These are phyloP conservation scores for Nakazawaea molendinolei DNA, from an alignment of 805 yeast genomes.

Conservation along the genomic window DNA sequence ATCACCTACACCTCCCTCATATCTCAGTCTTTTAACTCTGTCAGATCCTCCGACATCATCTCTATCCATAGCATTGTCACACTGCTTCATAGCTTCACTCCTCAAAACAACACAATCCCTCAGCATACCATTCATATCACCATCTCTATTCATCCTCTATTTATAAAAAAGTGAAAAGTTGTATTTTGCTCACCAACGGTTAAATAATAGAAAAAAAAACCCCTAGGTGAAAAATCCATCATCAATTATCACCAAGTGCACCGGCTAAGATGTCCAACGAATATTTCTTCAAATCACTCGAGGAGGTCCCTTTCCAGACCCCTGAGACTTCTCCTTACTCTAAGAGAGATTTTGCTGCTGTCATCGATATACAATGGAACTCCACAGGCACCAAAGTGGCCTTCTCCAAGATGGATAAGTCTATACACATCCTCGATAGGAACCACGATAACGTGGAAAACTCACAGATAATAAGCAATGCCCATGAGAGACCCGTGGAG, in stretches of 20 bases:
- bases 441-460: conserved; percentile 23
- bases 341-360: conserved; percentile 21
- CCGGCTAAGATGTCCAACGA: not conserved
- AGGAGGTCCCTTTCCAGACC: not conserved
- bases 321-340: conserved; percentile 2
- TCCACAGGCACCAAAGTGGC: conserved; percentile 35
- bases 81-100: too few relatives aligned
- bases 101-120: too few relatives aligned
- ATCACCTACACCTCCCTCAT: too few relatives aligned
- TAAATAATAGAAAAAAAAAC: not conserved
- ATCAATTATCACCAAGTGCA: not conserved
- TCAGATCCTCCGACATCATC: too few relatives aligned
- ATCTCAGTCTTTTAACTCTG: too few relatives aligned
- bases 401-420: conserved; percentile 35
- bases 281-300: conserved; percentile 7
- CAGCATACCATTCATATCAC: too few relatives aligned
- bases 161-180: too few relatives aligned
- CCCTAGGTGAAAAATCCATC: not conserved
- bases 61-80: too few relatives aligned
- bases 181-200: too few relatives aligned
- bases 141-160: too few relatives aligned
- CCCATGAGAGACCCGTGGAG: conserved; percentile 35
- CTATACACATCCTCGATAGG: conserved; percentile 26
- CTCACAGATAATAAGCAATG: conserved; percentile 28
- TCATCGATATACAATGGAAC: conserved; percentile 32